These are phyloP conservation scores for Naematelia aurantialba DNA, from an alignment of 768 basidiomycete genomes.

Conservation along the genomic window DNA sequence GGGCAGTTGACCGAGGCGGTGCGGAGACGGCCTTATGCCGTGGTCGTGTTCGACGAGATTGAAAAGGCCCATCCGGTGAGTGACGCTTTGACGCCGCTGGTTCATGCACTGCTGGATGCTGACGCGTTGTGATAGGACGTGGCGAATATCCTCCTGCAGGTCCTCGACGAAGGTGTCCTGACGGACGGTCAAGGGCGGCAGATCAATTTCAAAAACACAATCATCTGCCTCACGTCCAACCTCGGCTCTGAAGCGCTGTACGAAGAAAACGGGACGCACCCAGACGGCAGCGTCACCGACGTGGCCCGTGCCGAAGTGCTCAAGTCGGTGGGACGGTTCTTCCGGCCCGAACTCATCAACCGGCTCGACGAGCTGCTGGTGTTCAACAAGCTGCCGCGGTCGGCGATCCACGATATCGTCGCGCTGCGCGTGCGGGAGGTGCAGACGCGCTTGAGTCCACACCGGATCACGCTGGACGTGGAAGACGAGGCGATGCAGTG, in stretches of 20 bases:
- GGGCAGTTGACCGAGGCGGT: conserved; percentile 86
- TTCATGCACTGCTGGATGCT: too few relatives aligned
- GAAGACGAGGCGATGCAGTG: conserved; percentile 61
- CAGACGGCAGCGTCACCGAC: conserved; percentile 62
- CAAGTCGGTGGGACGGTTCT: conserved; percentile 69
- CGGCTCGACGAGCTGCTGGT: conserved; percentile 65
- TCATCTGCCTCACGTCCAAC: conserved; percentile 85
- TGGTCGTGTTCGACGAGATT: conserved; percentile 67
- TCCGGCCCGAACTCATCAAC: conserved; percentile 86
- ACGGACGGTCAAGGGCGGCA: conserved; percentile 90
- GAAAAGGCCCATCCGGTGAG: conserved; percentile 81
- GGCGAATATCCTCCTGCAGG: conserved; percentile 82
- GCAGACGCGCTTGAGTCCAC: conserved; percentile 60
- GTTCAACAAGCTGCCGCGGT: conserved; percentile 80
- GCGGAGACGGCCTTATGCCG: conserved; percentile 82
- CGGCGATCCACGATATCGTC: conserved; percentile 74
- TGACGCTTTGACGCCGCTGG: conserved; percentile 23
- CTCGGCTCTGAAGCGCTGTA: conserved; percentile 65
- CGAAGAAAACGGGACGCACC: conserved; percentile 61
- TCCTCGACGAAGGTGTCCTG: conserved; percentile 81
- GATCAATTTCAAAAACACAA: conserved; percentile 93
- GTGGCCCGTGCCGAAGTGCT: conserved; percentile 67
- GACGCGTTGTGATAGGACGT: conserved; percentile 60
- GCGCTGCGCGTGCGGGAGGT: conserved; percentile 72
- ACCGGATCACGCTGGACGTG: conserved; percentile 69